phyloP scores from a whole-genome alignment of 805 yeast genomes.

The Yarrowia divulgata region DNA sequence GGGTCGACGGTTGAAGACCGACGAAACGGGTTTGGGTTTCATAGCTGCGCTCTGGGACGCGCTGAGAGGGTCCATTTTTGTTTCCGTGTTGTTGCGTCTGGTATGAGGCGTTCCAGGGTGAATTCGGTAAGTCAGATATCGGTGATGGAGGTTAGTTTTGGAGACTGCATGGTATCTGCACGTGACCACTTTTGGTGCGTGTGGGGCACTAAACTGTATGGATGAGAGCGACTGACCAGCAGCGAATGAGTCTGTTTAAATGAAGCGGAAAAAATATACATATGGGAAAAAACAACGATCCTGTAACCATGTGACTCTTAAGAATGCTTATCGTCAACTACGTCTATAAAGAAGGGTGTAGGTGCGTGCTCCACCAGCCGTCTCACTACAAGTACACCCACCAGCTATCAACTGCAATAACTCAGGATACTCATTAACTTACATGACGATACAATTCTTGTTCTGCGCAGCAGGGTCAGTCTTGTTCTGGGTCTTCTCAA shows the following conservation, averaged over 20 bases:
- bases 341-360: not conserved
- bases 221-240: not conserved
- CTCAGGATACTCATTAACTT: conserved; percentile 21
- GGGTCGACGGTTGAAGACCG: conserved; percentile 34
- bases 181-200: conserved; percentile 13
- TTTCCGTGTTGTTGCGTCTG: not conserved
- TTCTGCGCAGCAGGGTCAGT: conserved; percentile 49
- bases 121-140: not conserved
- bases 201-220: conserved; percentile 11
- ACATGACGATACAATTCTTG: conserved; percentile 61
- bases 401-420: not conserved
- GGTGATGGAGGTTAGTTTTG: conserved; percentile 35
- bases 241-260: not conserved
- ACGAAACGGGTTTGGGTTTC: conserved; percentile 36
- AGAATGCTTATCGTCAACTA: not conserved
- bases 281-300: not conserved
- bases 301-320: not conserved
- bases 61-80: conserved; percentile 30
- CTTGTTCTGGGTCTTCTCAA: conserved; percentile 65
- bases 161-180: conserved; percentile 35
- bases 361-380: too few relatives aligned
- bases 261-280: not conserved
- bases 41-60: conserved; percentile 35
- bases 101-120: not conserved
- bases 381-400: not conserved